Evolutionary conservation across 306 rosid genomes (phyloP).

Genomic region (Senna tora): DNA sequence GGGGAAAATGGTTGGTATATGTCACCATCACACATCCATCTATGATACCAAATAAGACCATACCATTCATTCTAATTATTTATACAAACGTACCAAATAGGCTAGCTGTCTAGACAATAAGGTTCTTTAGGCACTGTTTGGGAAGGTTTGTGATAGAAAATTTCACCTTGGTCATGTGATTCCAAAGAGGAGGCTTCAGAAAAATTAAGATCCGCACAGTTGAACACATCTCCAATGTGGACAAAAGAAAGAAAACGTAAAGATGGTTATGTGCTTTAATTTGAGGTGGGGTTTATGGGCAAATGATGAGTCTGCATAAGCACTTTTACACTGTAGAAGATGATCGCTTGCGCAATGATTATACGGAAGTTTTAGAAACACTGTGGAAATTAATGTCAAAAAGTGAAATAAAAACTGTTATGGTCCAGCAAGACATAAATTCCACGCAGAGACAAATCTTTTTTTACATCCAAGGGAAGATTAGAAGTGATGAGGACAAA

Average conservation of each 20-base stretch:
- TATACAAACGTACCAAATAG: constrained; percentile 22
- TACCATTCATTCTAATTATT: not conserved
- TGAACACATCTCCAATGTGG: not conserved
- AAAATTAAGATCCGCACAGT: constrained; percentile 1
- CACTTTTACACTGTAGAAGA: constrained; percentile 8
- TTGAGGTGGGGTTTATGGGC: constrained; percentile 1
- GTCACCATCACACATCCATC: constrained; percentile 13
- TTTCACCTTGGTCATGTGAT: not conserved
- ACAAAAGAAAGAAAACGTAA: not conserved
- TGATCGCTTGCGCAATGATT: constrained; percentile 6
- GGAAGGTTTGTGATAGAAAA: constrained; percentile 1
- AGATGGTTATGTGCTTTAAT: not conserved
- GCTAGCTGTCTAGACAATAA: constrained; percentile 41
- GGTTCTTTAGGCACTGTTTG: constrained; percentile 18
- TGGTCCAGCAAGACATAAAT: constrained; percentile 26
- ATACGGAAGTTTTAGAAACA: not conserved
- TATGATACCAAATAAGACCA: constrained; percentile 1
- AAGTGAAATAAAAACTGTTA: constrained; percentile 1
- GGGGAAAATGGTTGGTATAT: constrained; percentile 14
- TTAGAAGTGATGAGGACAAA: constrained; percentile 5
- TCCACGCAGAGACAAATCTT: not conserved
- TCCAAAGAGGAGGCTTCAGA: not conserved
- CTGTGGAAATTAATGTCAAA: constrained; percentile 17
- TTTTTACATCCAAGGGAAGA: not conserved
- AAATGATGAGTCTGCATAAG: not conserved